Evolutionary conservation across 805 yeast species (phyloP), one percentile per base, ranked within the genome.

Genomic region (Kodamaea laetipori): DNA sequence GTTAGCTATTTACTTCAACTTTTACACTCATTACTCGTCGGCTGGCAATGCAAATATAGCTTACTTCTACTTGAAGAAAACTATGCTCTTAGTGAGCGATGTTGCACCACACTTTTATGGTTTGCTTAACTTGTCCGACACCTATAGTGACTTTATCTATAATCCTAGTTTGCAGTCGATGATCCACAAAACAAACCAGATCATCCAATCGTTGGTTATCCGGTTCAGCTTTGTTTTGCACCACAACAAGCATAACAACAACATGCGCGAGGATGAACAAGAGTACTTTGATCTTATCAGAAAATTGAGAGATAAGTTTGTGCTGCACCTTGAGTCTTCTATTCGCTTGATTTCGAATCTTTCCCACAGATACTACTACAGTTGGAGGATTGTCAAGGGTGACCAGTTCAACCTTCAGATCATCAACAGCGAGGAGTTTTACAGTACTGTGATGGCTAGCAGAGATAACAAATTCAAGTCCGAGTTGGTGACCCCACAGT

Each of bases 371-470:
- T 71, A 72, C 50, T 72, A 72, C 49, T 72, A 72, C 49, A 74
- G 76, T 1, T 72, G 76, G 76, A 62, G 74, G 46, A 58, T 72
- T 41, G 64, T 63, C 43, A 72, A 71, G 45, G 57, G 71, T 45
- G 73, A 67, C 33, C 67, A 64, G 21, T 67, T 51, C 38, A 50
- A 66, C 30, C 53, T 69, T 41, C 57, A 59, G 33, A 55, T 58
- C 1, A 58, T 66, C 27, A 63, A 66, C 3, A 53, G 56, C 3
- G 47, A 57, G 19, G 59, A 58, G 13, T 69, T 66, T 42, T 67
- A 66, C 26, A 39, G 33, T 10, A 42, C 32, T n/a, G 41, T 42
- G 4, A 23, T 42, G 31, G 41, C 45, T 1, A 16, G 21, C 9
- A 23, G 45, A 17, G 41, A 42, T 11, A 42, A 42, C 34, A 42